Conservation (phyloP, 345 rosid species). For the Salix caprea region DNA sequence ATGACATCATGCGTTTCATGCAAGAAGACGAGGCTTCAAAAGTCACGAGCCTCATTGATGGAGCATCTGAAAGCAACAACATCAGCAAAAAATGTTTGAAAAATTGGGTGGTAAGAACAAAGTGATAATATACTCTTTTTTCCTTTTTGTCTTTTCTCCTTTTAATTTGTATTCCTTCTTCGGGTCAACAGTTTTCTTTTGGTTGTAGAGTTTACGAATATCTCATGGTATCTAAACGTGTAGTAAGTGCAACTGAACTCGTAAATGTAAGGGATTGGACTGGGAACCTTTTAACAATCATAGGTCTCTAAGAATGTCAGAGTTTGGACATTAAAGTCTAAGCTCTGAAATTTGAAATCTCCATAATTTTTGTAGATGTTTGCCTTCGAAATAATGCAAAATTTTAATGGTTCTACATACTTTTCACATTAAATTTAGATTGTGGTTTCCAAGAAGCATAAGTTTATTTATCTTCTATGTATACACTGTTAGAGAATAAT, state of each 20-base stretch:
- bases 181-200: neutral
- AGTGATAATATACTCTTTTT: neutral
- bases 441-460: neutral
- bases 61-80: slow-evolving; percentile 28
- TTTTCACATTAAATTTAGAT: neutral
- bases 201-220: neutral
- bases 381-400: neutral
- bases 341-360: neutral
- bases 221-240: neutral
- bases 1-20: slow-evolving; percentile 32
- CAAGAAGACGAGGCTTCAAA: slow-evolving; percentile 29
- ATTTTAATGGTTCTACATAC: neutral
- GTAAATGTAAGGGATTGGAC: neutral
- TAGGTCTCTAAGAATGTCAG: neutral
- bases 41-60: slow-evolving; percentile 27
- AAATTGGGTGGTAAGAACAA: slow-evolving; percentile 35
- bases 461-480: neutral
- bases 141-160: too few species aligned
- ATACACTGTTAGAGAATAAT: too few species aligned
- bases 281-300: neutral
- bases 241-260: neutral
- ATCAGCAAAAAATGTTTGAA: slow-evolving; percentile 29
- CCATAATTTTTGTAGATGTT: neutral
- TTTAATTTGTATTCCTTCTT: neutral
- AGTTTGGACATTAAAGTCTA: neutral